Percentiles rank a stretch among this genome's conserved stretches.
phyloP scores from a whole-genome alignment of 352 stramenopile species.

The Sclerospora graminicola region DNA sequence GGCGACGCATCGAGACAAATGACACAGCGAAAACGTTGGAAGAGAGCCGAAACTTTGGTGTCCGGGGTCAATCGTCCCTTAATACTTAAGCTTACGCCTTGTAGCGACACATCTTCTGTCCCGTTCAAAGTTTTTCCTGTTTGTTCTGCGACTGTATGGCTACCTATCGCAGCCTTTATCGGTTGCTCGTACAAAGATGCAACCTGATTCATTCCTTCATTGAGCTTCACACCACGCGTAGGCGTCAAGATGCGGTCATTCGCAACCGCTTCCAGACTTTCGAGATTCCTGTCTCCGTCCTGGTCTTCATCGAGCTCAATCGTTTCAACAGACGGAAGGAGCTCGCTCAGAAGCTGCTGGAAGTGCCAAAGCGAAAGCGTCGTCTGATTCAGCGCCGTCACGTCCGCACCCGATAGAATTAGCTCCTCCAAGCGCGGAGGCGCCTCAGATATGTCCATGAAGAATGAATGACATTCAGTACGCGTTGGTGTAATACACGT shows the following conservation, averaged over 20 bases:
- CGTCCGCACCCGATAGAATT: conserved; percentile 44
- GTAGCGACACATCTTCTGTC: conserved; percentile 10
- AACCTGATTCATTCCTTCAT: conserved; percentile 64
- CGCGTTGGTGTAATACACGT: too few relatives aligned
- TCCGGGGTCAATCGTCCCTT: conserved; percentile 31
- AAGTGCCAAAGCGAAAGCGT: conserved; percentile 78
- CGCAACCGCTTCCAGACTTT: background rate
- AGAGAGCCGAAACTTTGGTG: conserved; percentile 47
- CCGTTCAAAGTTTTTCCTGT: conserved; percentile 2
- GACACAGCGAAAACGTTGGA: conserved; percentile 71
- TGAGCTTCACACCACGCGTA: conserved; percentile 27
- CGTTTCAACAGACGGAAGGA: conserved; percentile 23
- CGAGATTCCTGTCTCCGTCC: conserved; percentile 3
- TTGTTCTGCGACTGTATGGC: background rate
- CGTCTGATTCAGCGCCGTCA: conserved; percentile 62
- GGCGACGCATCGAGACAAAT: conserved; percentile 79
- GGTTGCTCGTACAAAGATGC: conserved; percentile 27
- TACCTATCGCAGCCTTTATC: background rate
- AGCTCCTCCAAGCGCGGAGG: conserved; percentile 34
- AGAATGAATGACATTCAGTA: conserved; percentile 8
- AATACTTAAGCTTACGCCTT: conserved; percentile 13
- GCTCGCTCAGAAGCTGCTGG: conserved; percentile 40
- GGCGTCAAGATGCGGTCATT: background rate
- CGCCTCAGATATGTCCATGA: conserved; percentile 11
- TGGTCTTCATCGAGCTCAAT: conserved; percentile 12